Base-by-base conservation (phyloP, 2,329 filamentous ascomycete genomes). In the Pseudofabraea citricarpa region DNA sequence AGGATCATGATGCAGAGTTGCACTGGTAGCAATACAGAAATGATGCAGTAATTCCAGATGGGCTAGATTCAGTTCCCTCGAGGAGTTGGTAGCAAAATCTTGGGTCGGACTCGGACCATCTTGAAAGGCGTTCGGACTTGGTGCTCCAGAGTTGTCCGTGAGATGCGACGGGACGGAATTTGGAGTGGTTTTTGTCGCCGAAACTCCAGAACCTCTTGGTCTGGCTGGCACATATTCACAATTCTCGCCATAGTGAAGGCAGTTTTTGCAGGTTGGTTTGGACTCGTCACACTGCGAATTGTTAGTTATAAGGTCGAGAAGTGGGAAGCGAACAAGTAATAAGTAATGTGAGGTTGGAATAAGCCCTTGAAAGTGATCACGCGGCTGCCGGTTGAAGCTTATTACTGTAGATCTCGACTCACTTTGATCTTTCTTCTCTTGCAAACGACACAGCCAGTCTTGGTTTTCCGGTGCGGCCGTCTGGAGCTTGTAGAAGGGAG, bases 31-130 rank as follows among this genome's bases (percentile, higher is more conserved):
- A 1, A 66, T 70, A 35, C 65, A 68, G 50, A 67, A 78, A 57
- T 78, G 72, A 51, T 78, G 72, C 5, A 79, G 61, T 2, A 79
- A 64, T 49, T 77, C 72, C 8, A 77, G 62, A 35, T 77, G 71
- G 6, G 66, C 52, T 2, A 72, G 50, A 18, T 68, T 67, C 15
- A 69, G 53, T 3, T 29, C 36, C n/a, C n/a, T n/a, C n/a, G n/a
- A n/a, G n/a, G n/a, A n/a, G n/a, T n/a, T n/a, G n/a, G n/a, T n/a
- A n/a, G n/a, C n/a, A n/a, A n/a, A n/a, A n/a, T n/a, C n/a, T n/a
- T n/a, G n/a, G n/a, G n/a, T n/a, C n/a, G n/a, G n/a, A n/a, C n/a
- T n/a, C n/a, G n/a, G n/a, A n/a, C n/a, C n/a, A n/a, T n/a, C n/a
- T n/a, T n/a, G n/a, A n/a, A n/a, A n/a, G n/a, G n/a, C n/a, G n/a